These are phyloP conservation scores for Colletotrichum somersetense DNA, from an alignment of 2,329 filamentous ascomycete species.

Conservation along the genomic window DNA sequence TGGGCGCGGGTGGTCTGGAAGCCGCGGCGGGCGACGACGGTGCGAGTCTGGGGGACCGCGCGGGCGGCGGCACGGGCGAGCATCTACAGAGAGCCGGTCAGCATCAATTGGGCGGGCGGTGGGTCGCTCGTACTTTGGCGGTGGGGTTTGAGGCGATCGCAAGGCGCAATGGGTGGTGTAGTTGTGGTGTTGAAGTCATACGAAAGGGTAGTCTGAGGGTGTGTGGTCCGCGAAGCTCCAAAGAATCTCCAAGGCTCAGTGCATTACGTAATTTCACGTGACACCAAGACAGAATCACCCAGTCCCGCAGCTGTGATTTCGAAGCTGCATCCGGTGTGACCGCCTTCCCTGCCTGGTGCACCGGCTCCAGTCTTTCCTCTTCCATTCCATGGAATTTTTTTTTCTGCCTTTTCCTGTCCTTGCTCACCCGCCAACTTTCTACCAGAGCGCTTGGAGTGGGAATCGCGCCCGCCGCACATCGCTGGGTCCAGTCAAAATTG, in stretches of 20 bases:
- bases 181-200: conserved; percentile 41
- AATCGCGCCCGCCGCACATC: conserved; percentile 25
- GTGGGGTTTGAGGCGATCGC: conserved; percentile 27
- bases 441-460: not conserved
- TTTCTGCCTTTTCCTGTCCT: conserved; percentile 24
- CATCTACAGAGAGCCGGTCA: conserved; percentile 75
- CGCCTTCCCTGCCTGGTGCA: conserved; percentile 20
- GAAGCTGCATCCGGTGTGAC: conserved; percentile 9
- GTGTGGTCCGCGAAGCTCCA: conserved; percentile 35
- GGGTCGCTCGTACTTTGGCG: conserved; percentile 31
- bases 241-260: conserved; percentile 20
- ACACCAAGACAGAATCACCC: not conserved
- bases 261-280: conserved; percentile 38
- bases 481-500: conserved; percentile 28
- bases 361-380: not conserved
- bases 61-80: conserved; percentile 78
- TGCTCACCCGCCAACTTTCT: conserved; percentile 27
- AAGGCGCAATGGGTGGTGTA: conserved; percentile 34
- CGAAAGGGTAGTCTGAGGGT: conserved; percentile 41
- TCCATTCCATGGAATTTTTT: conserved; percentile 15
- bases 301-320: conserved; percentile 22
- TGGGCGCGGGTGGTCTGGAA: conserved; percentile 93
- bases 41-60: conserved; percentile 71
- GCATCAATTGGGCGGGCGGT: conserved; percentile 43
- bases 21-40: conserved; percentile 85